Percentiles rank a stretch among this genome's conserved stretches.
These are phyloP conservation scores for Moesziomyces sp. DNA, from an alignment of 1,284 basidiomycete genomes.

Conservation along the genomic window DNA sequence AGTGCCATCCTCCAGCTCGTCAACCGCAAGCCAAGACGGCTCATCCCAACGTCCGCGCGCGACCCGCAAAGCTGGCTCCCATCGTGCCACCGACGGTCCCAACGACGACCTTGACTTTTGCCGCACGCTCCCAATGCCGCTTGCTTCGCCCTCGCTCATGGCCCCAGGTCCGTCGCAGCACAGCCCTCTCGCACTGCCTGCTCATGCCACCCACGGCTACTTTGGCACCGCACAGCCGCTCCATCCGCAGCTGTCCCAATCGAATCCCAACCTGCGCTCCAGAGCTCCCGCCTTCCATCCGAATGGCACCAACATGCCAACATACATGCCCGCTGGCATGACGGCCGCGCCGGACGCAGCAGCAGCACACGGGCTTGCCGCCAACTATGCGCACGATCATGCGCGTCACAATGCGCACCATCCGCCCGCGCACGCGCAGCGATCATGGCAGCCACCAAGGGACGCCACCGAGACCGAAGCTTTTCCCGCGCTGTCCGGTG, in stretches of 20 bases:
- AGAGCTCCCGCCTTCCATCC: conserved; percentile 37
- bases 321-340: conserved; percentile 18
- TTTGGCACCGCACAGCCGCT: conserved; percentile 7
- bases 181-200: conserved; percentile 24
- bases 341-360: not conserved
- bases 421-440: not conserved
- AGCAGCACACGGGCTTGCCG: not conserved
- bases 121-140: conserved; percentile 17
- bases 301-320: conserved; percentile 24
- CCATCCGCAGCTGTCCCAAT: conserved; percentile 37
- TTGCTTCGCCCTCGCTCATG: conserved; percentile 1
- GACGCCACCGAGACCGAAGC: conserved; percentile 10
- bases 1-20: conserved; percentile 16
- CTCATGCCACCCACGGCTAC: conserved; percentile 15
- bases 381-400: not conserved
- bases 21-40: conserved; percentile 11
- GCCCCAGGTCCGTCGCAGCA: conserved; percentile 15
- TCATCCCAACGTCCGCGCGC: conserved; percentile 10
- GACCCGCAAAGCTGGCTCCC: conserved; percentile 3
- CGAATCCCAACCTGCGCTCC: conserved; percentile 36
- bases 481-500: conserved; percentile 20
- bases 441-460: not conserved
- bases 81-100: not conserved
- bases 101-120: conserved; percentile 41
- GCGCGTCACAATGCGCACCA: not conserved